Evolutionary conservation across 1,139 yeast species (phyloP), one percentile per base, ranked within the genome.

Genomic region (Saccharomyces pastorianus): DNA sequence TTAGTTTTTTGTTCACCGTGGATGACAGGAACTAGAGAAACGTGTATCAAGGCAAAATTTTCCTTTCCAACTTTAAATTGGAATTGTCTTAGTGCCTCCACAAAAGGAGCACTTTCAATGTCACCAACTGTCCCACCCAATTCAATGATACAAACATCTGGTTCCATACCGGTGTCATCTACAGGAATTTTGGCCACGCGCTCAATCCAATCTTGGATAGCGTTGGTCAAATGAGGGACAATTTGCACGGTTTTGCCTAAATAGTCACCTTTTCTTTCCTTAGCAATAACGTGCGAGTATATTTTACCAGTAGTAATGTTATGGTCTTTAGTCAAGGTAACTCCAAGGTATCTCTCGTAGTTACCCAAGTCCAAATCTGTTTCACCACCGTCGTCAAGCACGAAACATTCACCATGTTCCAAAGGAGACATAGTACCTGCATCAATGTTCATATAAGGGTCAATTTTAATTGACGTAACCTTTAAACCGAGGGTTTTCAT

Each of bases 351-450:
- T 70, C 99, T 84, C 76, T 93, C 99, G 73, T 93, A 93, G 76
- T 93, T 93, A 72, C 99, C 99, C 64, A 93, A 79, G 75, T 93
- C 99, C 71, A 93, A 81, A 75, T 93, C 99, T 52, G 93, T 96
- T 74, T 93, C 99, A 64, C 99, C 99, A 73, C 99, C 99, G 71
- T 93, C 99, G 71, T 93, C 88, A 67, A 93, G 79, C 53, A 95
- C 98, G 70, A 91, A 93, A 72, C 96, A 96, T 73, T 93, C 99
- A 61, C 99, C 99, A 70, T 93, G 99, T 72, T 93, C 99, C 70
- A 93, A 78, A 26, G 99, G 99, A 48, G 96, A 88, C 99, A 93
- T 93, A 53, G 99, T 93, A 65, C 99, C 99, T 49, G 99, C 99
- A 75, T 93, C 99, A 63, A 93, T 89, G 75, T 93, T 93, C 96